A percentile compares a stretch with the other conserved stretches of the same genome.
phyloP scores from a whole-genome alignment of 805 yeast species.

The Pichia paraexigua region DNA sequence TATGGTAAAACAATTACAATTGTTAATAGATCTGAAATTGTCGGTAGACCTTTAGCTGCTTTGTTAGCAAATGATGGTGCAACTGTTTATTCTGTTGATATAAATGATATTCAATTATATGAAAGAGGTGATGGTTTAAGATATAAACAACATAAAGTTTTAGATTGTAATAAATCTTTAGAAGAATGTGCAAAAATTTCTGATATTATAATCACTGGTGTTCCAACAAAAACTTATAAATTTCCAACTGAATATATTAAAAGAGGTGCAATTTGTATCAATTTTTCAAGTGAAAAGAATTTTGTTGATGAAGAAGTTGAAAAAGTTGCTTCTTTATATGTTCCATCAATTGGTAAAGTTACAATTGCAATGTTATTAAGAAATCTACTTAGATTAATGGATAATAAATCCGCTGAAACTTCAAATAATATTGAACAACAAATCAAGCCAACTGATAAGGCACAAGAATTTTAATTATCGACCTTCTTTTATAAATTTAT shows the following conservation, averaged over 20 bases:
- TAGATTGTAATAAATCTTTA: conserved; percentile 44
- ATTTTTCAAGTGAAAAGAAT: conserved; percentile 84
- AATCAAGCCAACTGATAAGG: conserved; percentile 10
- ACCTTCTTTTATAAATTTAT: not conserved
- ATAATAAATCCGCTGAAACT: conserved; percentile 40
- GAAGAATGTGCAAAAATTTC: conserved; percentile 64
- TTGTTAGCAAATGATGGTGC: conserved; percentile 96
- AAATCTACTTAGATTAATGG: conserved; percentile 74
- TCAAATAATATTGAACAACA: conserved; percentile 10
- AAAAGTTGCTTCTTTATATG: conserved; percentile 80
- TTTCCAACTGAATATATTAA: conserved; percentile 75
- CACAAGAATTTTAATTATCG: conserved; percentile 7
- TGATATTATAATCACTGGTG: conserved; percentile 94
- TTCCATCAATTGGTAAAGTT: conserved; percentile 93
- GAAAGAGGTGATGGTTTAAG: conserved; percentile 90
- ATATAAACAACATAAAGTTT: conserved; percentile 75
- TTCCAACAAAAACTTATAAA: conserved; percentile 75
- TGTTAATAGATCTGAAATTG: conserved; percentile 92
- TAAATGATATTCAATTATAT: conserved; percentile 80
- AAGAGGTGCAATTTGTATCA: conserved; percentile 85
- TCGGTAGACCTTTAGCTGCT: conserved; percentile 96
- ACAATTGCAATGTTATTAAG: conserved; percentile 92
- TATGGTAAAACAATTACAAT: conserved; percentile 90
- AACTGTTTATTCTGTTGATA: conserved; percentile 83
- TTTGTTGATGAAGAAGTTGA: conserved; percentile 76